Percentiles rank a stretch among this genome's conserved stretches.
phyloP scores from a whole-genome alignment of 2,329 filamentous ascomycete species.

The Fusarium pseudoanthophilum region DNA sequence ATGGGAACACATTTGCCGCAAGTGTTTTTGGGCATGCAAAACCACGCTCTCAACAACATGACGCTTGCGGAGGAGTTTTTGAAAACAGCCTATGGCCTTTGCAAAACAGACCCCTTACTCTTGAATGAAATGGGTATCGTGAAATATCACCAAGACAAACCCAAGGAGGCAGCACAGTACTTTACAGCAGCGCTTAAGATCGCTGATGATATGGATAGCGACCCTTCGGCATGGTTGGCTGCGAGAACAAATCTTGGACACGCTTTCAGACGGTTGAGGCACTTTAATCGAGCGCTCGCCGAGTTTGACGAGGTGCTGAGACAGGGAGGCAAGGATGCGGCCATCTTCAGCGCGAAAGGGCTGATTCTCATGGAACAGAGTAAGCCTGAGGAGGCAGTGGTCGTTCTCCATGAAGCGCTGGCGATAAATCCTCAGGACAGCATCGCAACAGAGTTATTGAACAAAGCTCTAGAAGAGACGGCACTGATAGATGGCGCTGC shows the following conservation, averaged over 20 bases:
- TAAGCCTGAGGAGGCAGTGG: conserved; percentile 79
- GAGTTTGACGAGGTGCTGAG: conserved; percentile 91
- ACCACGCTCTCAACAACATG: conserved; percentile 95
- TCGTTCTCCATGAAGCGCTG: conserved; percentile 85
- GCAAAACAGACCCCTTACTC: conserved; percentile 86
- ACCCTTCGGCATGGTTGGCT: conserved; percentile 83
- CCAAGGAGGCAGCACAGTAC: conserved; percentile 78
- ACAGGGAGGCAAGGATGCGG: conserved; percentile 80
- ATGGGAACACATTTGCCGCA: conserved; percentile 97
- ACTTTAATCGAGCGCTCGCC: conserved; percentile 76
- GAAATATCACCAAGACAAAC: conserved; percentile 89
- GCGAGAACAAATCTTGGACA: conserved; percentile 91
- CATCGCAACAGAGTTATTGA: conserved; percentile 81
- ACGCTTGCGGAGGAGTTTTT: conserved; percentile 93
- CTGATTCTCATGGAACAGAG: conserved; percentile 84
- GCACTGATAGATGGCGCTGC: conserved; percentile 58
- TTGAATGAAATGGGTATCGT: conserved; percentile 97
- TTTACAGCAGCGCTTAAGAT: conserved; percentile 83
- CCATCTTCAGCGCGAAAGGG: conserved; percentile 84
- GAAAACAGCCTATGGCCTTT: conserved; percentile 85
- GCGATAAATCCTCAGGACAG: conserved; percentile 83
- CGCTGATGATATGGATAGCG: conserved; percentile 82
- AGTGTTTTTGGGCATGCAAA: conserved; percentile 97
- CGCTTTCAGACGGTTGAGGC: conserved; percentile 78
- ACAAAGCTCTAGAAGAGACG: conserved; percentile 75